These are phyloP conservation scores for Liquidambar formosana DNA, from an alignment of 164 flowering plant genomes.

Conservation along the genomic window DNA sequence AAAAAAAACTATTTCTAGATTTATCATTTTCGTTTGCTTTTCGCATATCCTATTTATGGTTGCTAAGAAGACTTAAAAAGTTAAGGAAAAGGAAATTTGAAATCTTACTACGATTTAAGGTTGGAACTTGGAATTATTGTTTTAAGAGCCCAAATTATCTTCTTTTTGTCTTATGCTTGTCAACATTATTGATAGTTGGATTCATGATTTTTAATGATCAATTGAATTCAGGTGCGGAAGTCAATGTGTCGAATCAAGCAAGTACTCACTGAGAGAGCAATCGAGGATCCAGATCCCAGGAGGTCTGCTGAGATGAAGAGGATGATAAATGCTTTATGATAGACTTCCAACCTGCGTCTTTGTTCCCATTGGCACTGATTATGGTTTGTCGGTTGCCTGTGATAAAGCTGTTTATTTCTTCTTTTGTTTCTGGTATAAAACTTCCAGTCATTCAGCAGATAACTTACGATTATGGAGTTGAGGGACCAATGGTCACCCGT, in stretches of 20 bases:
- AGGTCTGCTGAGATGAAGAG: slow-evolving; percentile 95
- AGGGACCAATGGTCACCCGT: not conserved
- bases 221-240: slow-evolving; percentile 72
- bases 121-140: not conserved
- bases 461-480: not conserved
- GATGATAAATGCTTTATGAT: slow-evolving; percentile 82
- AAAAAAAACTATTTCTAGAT: not conserved
- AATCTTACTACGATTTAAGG: not conserved
- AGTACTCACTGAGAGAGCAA: slow-evolving; percentile 93
- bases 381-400: not conserved
- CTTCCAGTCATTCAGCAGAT: not conserved
- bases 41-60: not conserved
- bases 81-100: no score
- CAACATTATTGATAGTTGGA: not conserved
- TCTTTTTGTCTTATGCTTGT: not conserved
- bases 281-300: slow-evolving; percentile 88
- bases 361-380: not conserved
- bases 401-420: not conserved
- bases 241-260: slow-evolving; percentile 99
- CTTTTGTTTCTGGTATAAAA: not conserved
- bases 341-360: slow-evolving; percentile 1
- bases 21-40: not conserved
- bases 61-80: not conserved
- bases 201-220: not conserved
- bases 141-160: not conserved